Base-by-base conservation (phyloP, 2,329 filamentous ascomycete genomes). In the Xylaria sp. region DNA sequence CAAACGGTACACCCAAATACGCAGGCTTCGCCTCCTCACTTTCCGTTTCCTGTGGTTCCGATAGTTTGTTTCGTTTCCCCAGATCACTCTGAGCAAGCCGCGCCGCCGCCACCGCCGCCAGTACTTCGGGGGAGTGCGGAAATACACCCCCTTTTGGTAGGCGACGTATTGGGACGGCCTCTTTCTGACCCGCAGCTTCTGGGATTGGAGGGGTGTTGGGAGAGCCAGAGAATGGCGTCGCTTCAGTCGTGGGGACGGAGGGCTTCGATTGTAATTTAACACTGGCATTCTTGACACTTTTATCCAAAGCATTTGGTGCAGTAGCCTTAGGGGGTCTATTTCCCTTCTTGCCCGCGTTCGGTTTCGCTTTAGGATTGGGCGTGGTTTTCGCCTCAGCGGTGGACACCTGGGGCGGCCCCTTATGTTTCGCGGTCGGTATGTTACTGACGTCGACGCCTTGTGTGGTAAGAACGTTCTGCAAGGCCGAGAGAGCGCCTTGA, bases 391-490 rank as follows among this genome's bases (percentile, higher is more conserved):
- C n/a, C n/a, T n/a, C n/a, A n/a, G 57, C 19, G 31, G 17, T 38
- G 5, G 10, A 13, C 5, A 21, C n/a, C 15, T n/a, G 43, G 25
- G 6, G 27, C 17, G 44, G n/a, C 27, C 27, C 13, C 7, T 47
- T 27, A 17, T 27, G 17, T 25, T 43, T 54, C 17, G 53, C 19
- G n/a, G 67, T 65, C 8, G 48, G 49, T 23, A 68, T 67, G 8
- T 70, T 58, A 13, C 66, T 65, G 5, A 74, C 65, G 37, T 69
- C 67, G 46, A 73, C 72, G 33, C 71, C 73, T 66, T 75, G 74
- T 9, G 67, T 66, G 31, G 66, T 65, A 33, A 80, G 72, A 23
- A 79, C 78, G 38, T 72, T 75, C 63, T 76, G 76, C 52, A 80
- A 64, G 3, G 77, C 72, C 13, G 69, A 63, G 52, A 80, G 66